Evolutionary conservation across 2,329 filamentous ascomycete genomes (phyloP), one percentile per base, ranked within the genome.

Genomic region (Westerdykella ornata): DNA sequence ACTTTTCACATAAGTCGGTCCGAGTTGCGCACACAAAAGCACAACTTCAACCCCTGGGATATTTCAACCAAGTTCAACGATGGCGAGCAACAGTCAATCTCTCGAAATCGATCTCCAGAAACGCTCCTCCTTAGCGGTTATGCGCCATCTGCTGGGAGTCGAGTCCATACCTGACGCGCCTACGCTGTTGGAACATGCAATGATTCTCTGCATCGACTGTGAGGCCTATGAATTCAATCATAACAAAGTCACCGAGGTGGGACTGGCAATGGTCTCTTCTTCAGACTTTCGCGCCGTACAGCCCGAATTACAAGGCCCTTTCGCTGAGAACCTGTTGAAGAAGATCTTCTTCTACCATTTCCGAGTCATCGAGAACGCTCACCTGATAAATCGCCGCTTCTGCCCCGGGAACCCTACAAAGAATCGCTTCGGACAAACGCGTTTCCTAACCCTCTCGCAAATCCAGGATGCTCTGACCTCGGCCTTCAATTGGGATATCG

Each of bases 321-420:
- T 2, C 8, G 11, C 3, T 2, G 42, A 44, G 29, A 45, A 51
- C 6, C n/a, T 60, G 1, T 43, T 57, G 20, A 37, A 56, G 14
- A 34, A 42, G 3, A 36, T 52, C 3, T 47, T 45, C 9, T 57
- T 56, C 38, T 48, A 52, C 29, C 49, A 55, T 40, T 48, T 54
- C 9, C 54, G 58, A 6, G 19, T 54, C 3, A 45, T 42, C 1
- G 47, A 51, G 36, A 47, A 54, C 11, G 48, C 52, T 0, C 13
- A 56, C 19, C 19, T 53, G 7, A 34, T 44, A 7, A 56, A 56
- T 31, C 37, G 26, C 4, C 36, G 48, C 7, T 16, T 41, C 5
- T 50, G 49, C 32, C 7, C n/a, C 6, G 47, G 49, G 5, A 14
- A 45, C n/a, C 50, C 50, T 0, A 44, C 50, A 7, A 29, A 42